Evolutionary conservation across 2,329 filamentous ascomycete species (phyloP).

Genomic region (Diplodia intermedia): DNA sequence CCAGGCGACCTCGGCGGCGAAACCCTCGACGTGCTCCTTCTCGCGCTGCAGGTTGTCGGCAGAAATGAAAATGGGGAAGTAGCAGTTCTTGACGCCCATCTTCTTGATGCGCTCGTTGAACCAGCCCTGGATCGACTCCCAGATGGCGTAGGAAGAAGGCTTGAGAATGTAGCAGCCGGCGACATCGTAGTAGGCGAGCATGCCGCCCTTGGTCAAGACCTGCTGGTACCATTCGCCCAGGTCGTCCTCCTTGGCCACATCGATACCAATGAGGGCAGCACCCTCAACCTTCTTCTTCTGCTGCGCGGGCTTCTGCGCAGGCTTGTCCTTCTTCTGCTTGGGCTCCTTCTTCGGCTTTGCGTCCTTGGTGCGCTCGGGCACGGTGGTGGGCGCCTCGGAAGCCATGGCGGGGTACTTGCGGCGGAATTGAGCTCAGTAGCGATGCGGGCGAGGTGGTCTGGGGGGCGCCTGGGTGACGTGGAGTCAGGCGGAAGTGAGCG

Average conservation of each 20-base stretch:
- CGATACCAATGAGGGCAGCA: constrained; percentile 81
- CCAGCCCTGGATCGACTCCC: constrained; percentile 68
- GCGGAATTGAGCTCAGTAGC: constrained; percentile 1
- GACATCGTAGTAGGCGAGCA: constrained; percentile 98
- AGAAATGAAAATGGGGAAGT: constrained; percentile 95
- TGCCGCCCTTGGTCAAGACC: constrained; percentile 93
- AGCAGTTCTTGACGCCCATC: constrained; percentile 92
- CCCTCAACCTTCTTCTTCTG: constrained; percentile 63
- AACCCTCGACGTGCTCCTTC: constrained; percentile 97
- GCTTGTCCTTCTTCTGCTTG: constrained; percentile 33
- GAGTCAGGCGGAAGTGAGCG: constrained; percentile 11
- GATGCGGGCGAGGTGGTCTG: background rate
- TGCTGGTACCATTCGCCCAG: constrained; percentile 98
- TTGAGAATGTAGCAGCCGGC: constrained; percentile 92
- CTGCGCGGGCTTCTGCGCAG: constrained; percentile 40
- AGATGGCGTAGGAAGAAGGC: constrained; percentile 70
- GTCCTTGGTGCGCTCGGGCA: constrained; percentile 33
- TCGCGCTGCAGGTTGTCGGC: constrained; percentile 84
- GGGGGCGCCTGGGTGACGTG: background rate
- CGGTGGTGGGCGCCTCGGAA: constrained; percentile 27
- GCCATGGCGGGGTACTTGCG: constrained; percentile 30
- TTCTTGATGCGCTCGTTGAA: constrained; percentile 77
- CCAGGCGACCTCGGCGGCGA: constrained; percentile 91
- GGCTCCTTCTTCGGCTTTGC: constrained; percentile 34
- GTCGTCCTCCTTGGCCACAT: constrained; percentile 81